phyloP scores from a whole-genome alignment of 2,329 filamentous ascomycete species.

The Pseudogymnoascus sp. region DNA sequence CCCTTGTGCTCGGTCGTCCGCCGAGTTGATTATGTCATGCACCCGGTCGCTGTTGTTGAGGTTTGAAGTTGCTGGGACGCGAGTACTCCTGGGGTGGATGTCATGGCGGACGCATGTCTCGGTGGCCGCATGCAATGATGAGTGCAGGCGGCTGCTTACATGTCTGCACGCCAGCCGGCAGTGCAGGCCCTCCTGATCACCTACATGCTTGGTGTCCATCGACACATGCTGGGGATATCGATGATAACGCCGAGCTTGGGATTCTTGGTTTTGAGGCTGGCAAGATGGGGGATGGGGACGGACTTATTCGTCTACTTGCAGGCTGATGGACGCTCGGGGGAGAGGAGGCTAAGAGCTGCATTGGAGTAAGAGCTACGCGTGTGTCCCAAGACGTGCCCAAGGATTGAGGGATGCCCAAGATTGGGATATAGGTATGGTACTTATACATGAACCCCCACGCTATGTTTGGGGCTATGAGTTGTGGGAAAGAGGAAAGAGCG shows the following conservation, averaged over 20 bases:
- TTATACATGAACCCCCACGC: not conserved
- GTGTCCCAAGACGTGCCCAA: not conserved
- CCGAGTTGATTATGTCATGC: not conserved
- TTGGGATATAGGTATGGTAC: not conserved
- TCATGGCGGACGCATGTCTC: not conserved
- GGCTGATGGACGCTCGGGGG: not conserved
- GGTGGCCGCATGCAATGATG: slow-evolving; percentile 3
- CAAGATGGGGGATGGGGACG: not conserved
- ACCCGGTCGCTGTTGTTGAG: not conserved
- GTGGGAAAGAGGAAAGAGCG: not conserved
- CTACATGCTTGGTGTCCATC: not conserved
- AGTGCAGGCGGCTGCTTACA: slow-evolving; percentile 5
- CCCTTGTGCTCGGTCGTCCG: not conserved
- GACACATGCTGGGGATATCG: not conserved
- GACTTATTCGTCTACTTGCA: not conserved
- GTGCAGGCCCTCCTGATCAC: slow-evolving; percentile 3
- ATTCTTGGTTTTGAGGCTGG: not conserved
- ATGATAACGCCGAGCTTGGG: not conserved
- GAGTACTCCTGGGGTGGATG: not conserved
- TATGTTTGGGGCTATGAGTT: not conserved
- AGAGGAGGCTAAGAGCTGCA: not conserved
- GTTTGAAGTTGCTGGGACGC: not conserved
- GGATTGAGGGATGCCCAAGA: not conserved
- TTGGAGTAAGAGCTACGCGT: not conserved
- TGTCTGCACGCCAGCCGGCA: slow-evolving; percentile 1